Evolutionary conservation across 192 early-diverging fungal genomes (phyloP), one percentile per base, ranked within the genome.

Genomic region (Coemansia sp.): DNA sequence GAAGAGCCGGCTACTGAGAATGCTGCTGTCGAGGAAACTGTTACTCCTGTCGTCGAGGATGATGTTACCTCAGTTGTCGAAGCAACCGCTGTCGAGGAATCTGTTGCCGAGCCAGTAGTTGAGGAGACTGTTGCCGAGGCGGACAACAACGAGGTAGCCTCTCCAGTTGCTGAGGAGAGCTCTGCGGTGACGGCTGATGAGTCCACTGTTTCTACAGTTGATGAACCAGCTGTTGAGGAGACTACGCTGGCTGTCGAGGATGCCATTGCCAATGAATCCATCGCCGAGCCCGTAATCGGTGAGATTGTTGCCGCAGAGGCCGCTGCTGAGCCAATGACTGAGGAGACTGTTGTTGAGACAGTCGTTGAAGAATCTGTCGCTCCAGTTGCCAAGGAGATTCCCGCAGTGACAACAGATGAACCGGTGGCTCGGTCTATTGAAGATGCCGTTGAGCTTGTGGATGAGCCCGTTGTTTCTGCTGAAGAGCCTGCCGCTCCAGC

Each of bases 401-500:
- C 50, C 5, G 6, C n/a, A n/a, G 9, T 10, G 20, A n/a, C 25
- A 26, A 26, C 25, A 26, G 20, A 48, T 21, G 36, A 34, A 19
- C 21, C 31, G 11, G 28, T 10, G 15, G 9, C 62, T 26, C 26
- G 17, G 20, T 11, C 55, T 2, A 25, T 8, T 19, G 63, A 42
- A 57, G 63, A 65, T n/a, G 15, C 20, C 38, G 47, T 31, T 4
- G 17, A 54, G 19, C 0, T 28, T 53, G 51, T 34, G 21, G 14
- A 40, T 52, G 66, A 57, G 25, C 31, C 59, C 15, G 23, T 20
- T 44, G 40, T 14, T n/a, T 44, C 40, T 44, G 37, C 28, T 38
- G 59, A 44, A 19, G 57, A 19, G 8, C n/a, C 57, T 17, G 38
- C 21, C 14, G 19, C 2, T 28, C 5, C 15, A 7, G 22, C n/a